Percentiles rank a stretch among this genome's conserved stretches.
phyloP scores from a whole-genome alignment of 2,329 filamentous ascomycete genomes.

The Balansia obtecta region DNA sequence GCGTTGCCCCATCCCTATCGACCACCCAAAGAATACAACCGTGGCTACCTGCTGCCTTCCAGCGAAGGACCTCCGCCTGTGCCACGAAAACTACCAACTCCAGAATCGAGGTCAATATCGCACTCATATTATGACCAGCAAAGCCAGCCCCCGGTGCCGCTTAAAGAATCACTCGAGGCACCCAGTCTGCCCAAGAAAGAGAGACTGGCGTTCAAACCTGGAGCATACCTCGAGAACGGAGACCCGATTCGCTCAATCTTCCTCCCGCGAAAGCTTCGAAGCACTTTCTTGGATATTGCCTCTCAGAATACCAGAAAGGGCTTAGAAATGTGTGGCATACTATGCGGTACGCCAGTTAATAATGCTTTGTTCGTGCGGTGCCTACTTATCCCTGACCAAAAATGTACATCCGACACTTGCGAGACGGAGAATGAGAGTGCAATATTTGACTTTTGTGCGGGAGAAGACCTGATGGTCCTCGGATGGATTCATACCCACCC shows the following conservation, averaged over 20 bases:
- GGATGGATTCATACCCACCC: conserved; percentile 99
- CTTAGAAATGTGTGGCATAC: conserved; percentile 88
- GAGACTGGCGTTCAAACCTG: conserved; percentile 56
- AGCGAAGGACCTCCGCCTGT: conserved; percentile 10
- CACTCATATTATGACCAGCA: background rate
- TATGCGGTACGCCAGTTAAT: conserved; percentile 81
- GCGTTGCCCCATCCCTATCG: conserved; percentile 18
- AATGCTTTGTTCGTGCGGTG: conserved; percentile 88
- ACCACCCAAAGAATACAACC: conserved; percentile 18
- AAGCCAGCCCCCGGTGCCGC: conserved; percentile 15
- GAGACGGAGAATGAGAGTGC: conserved; percentile 80
- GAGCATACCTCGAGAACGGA: conserved; percentile 82
- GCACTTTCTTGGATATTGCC: conserved; percentile 62
- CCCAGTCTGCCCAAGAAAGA: conserved; percentile 33
- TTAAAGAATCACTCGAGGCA: conserved; percentile 14
- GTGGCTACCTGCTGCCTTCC: background rate
- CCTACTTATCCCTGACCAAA: conserved; percentile 84
- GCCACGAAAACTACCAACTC: conserved; percentile 17
- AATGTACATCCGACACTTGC: conserved; percentile 82
- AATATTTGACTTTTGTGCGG: conserved; percentile 81
- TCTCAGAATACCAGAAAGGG: conserved; percentile 65
- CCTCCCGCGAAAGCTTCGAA: conserved; percentile 63
- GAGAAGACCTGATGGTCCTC: conserved; percentile 69
- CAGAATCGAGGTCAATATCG: conserved; percentile 7
- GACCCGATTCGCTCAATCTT: conserved; percentile 79